Conservation (phyloP, 2,329 filamentous ascomycete species). For the Colletotrichum horii region DNA sequence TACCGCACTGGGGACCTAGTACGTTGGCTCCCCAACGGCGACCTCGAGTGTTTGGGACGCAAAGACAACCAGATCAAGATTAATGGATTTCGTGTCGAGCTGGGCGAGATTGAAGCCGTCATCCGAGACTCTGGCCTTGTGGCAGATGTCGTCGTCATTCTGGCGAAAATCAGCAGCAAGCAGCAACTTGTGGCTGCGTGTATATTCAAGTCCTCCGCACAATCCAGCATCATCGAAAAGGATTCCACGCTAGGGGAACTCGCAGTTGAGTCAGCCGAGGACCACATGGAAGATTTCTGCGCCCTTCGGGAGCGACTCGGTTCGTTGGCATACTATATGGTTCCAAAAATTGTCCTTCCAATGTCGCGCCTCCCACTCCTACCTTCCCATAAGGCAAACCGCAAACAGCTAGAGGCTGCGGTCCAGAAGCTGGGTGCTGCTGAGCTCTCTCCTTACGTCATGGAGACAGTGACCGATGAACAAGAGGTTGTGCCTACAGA, state of each 20-base stretch:
- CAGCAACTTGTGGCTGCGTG: background rate
- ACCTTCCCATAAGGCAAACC: conserved; percentile 30
- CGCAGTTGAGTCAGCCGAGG: background rate
- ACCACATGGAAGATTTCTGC: background rate
- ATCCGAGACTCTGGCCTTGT: conserved; percentile 11
- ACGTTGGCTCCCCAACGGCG: conserved; percentile 19
- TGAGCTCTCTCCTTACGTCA: background rate
- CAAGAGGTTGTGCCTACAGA: background rate
- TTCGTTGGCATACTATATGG: conserved; percentile 30
- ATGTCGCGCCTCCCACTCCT: conserved; percentile 26
- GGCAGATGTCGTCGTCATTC: background rate
- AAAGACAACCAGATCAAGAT: conserved; percentile 26
- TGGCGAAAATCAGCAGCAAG: background rate
- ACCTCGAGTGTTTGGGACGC: conserved; percentile 23
- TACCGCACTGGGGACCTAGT: conserved; percentile 25
- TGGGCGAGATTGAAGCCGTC: conserved; percentile 25
- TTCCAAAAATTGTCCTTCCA: conserved; percentile 28
- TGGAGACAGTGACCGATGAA: background rate
- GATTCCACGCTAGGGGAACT: background rate
- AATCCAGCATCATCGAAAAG: background rate
- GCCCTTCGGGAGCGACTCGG: conserved; percentile 15
- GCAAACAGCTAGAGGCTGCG: conserved; percentile 24
- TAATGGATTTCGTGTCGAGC: conserved; percentile 23
- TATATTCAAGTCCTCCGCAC: background rate
- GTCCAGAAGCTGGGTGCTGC: background rate